Evolutionary conservation across 495 filamentous ascomycete species (phyloP), one percentile per base, ranked within the genome.

Genomic region (Talaromyces wortmannii): DNA sequence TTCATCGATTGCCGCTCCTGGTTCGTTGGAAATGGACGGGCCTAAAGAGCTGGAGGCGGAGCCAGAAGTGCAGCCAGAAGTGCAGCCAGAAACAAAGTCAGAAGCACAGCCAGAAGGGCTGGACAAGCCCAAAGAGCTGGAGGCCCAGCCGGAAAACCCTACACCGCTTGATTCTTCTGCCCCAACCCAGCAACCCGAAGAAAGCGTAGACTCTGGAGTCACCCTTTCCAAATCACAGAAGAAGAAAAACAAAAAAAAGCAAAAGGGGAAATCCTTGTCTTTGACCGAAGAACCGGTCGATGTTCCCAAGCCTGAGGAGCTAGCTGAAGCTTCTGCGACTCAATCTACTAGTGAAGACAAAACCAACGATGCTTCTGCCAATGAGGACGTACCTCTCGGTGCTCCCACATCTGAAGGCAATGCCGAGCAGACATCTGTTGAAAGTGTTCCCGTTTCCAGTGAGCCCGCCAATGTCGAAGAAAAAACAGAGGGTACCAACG

Each of bases 221-320:
- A 40, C 36, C 13, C 8, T 40, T 8, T 40, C 36, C 13, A 40
- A 40, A 40, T 40, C 36, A 5, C 36, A 55, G 31, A 51, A 40
- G 36, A 40, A 40, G 36, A 65, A 67, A 52, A 63, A 59, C 31
- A 62, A 66, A 50, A 63, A 63, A 30, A 67, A 70, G 42, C 68
- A 76, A 43, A 75, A 69, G 31, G 69, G 68, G 7, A 66, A 62
- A 16, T 50, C 57, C 48, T n/a, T 49, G n/a, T 29, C 50, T 11
- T 13, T 43, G 44, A 57, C 49, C 45, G 30, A 13, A 53, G 47
- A 47, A 15, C 11, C 45, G 15, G 52, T 29, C 7, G 51, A 48
- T 4, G 15, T 29, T 7, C 17, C 30, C n/a, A 31, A 44, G 13
- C 31, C 52, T 43, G 48, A 57, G 59, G 17, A 65, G 23, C 23